Conservation (phyloP, 1,139 yeast species). For the Lipomyces yarrowii region DNA sequence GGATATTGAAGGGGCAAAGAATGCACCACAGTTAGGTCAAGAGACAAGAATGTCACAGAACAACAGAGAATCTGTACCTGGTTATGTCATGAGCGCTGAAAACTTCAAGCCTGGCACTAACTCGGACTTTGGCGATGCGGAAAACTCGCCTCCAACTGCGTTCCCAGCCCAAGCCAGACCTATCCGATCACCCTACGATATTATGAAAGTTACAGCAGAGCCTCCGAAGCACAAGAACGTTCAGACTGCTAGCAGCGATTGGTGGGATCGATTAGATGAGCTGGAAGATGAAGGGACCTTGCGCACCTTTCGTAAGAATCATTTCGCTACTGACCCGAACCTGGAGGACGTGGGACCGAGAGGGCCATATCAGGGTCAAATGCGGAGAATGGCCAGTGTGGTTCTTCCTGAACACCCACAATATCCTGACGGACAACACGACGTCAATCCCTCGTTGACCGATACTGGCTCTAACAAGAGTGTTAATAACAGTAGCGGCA, state of each 20-base stretch:
- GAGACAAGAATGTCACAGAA: not conserved
- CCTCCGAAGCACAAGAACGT: not conserved
- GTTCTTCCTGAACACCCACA: not conserved
- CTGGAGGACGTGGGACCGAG: not conserved
- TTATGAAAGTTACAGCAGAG: slow-evolving; percentile 19
- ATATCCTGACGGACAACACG: not conserved
- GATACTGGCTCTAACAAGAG: not conserved
- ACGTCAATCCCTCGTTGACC: not conserved
- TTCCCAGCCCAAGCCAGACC: not conserved
- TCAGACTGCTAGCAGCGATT: slow-evolving; percentile 1
- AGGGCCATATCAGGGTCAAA: not conserved
- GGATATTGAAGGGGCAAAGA: not conserved
- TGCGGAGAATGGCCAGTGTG: slow-evolving; percentile 4
- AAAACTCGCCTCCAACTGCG: not conserved
- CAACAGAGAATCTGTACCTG: not conserved
- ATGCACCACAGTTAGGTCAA: not conserved
- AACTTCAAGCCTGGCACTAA: not conserved
- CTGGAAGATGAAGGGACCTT: not conserved
- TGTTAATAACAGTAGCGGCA: not conserved
- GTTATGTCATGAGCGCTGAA: not conserved
- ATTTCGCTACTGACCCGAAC: not conserved
- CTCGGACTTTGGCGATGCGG: not conserved
- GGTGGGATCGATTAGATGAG: slow-evolving; percentile 16
- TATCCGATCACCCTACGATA: slow-evolving; percentile 18
- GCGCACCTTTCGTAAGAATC: not conserved